Evolutionary conservation across 2,329 filamentous ascomycete genomes (phyloP).

Genomic region (Paracamarosporium sp.): DNA sequence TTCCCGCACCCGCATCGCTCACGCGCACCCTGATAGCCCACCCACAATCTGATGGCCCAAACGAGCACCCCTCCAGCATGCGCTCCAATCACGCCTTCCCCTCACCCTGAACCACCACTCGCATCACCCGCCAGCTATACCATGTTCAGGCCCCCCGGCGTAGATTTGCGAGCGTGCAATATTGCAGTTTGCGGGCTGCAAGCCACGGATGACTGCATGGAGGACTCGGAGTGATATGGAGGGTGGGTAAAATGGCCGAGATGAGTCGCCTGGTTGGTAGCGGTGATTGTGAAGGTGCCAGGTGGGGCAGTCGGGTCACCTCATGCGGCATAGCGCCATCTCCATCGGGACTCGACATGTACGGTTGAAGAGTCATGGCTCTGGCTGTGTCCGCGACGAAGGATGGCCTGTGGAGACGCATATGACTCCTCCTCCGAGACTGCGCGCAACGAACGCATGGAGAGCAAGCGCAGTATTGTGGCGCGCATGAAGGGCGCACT

Average conservation of each 20-base stretch:
- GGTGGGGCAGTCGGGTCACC: not conserved
- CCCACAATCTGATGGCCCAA: slow-evolving; percentile 5
- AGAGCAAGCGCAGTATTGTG: not conserved
- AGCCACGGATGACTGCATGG: slow-evolving; percentile 4
- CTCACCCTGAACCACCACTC: not conserved
- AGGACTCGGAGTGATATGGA: not conserved
- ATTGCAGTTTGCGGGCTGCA: not conserved
- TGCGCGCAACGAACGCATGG: not conserved
- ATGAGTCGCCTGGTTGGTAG: not conserved
- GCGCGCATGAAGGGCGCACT: not conserved
- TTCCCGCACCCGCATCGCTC: slow-evolving; percentile 9
- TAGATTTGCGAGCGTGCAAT: not conserved
- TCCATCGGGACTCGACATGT: not conserved
- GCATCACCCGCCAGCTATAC: not conserved
- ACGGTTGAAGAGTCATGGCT: not conserved
- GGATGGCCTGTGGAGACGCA: not conserved
- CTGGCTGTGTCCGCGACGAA: not conserved
- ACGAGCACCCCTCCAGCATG: not conserved
- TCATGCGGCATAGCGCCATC: not conserved
- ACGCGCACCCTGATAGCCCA: slow-evolving; percentile 9
- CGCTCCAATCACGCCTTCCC: slow-evolving; percentile 3
- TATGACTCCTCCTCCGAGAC: not conserved
- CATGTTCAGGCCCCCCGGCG: not conserved
- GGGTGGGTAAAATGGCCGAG: not conserved
- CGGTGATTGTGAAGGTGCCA: not conserved